Conservation (phyloP, 345 rosid genomes). For the Citrus medica region DNA sequence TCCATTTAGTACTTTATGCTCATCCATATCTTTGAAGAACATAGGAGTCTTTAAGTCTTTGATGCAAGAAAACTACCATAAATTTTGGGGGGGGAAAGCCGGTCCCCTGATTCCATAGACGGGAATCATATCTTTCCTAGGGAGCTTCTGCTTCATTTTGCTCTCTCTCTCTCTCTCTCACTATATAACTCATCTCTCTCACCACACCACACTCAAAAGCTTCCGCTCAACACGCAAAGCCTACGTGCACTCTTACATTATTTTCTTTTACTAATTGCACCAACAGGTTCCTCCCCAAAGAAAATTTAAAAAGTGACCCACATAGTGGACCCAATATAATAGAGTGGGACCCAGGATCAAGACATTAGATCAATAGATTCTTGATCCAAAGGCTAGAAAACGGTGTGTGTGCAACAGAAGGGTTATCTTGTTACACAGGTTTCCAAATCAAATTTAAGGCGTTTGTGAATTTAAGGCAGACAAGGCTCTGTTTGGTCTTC, state of each 20-base stretch:
- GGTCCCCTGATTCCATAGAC: conserved; percentile 21
- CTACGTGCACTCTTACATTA: conserved; percentile 42
- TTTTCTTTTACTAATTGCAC: conserved; percentile 24
- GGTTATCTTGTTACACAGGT: conserved; percentile 11
- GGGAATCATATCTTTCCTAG: conserved; percentile 49
- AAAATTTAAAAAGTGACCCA: not conserved
- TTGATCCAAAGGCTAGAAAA: conserved; percentile 21
- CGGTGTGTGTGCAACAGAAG: conserved; percentile 1
- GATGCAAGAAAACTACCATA: conserved; percentile 20
- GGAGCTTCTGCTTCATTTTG: conserved; percentile 15
- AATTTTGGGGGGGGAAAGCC: conserved; percentile 25
- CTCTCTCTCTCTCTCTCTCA: not conserved
- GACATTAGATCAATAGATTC: conserved; percentile 26
- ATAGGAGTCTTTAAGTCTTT: not conserved
- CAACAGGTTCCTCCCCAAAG: conserved; percentile 12
- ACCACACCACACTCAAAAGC: conserved; percentile 37
- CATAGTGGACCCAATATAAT: not conserved
- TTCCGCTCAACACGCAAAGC: conserved; percentile 56
- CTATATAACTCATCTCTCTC: not conserved
- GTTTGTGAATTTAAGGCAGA: conserved; percentile 38
- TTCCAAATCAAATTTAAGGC: not conserved
- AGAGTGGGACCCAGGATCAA: conserved; percentile 22
- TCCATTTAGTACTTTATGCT: not conserved
- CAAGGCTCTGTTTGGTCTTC: conserved; percentile 16
- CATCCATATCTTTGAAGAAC: not conserved